These are phyloP conservation scores for Aspergillus felis DNA, from an alignment of 2,329 filamentous ascomycete species.

Conservation along the genomic window DNA sequence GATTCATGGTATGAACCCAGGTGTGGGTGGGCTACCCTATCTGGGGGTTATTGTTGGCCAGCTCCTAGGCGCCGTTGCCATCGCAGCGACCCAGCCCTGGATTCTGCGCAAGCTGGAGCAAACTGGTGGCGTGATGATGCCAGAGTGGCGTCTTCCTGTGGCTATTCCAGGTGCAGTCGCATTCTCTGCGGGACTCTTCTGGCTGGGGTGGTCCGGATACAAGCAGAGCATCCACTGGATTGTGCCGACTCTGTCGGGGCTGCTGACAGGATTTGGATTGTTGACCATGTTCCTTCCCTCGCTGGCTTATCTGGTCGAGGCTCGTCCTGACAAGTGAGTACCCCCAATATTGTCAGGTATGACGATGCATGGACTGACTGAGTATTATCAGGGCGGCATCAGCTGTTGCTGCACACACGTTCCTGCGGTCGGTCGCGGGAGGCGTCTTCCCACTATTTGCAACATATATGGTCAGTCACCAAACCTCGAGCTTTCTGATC, in stretches of 20 bases:
- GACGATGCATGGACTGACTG: background rate
- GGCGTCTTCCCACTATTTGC: constrained; percentile 34
- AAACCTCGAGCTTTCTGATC: background rate
- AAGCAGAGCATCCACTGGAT: constrained; percentile 36
- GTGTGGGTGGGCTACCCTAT: constrained; percentile 44
- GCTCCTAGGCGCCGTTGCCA: constrained; percentile 37
- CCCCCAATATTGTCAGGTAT: background rate
- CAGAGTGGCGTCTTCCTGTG: constrained; percentile 44
- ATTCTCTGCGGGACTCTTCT: constrained; percentile 44
- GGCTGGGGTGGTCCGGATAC: constrained; percentile 41
- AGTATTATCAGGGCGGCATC: constrained; percentile 40
- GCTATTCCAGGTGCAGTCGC: constrained; percentile 45
- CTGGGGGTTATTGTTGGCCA: constrained; percentile 43
- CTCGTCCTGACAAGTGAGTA: constrained; percentile 14
- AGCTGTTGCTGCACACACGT: constrained; percentile 49
- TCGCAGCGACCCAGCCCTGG: constrained; percentile 38
- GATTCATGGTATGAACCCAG: constrained; percentile 35
- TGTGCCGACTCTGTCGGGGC: constrained; percentile 37
- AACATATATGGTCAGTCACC: constrained; percentile 11
- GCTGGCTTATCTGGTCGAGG: constrained; percentile 44
- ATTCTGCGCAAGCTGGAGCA: constrained; percentile 34
- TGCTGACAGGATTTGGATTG: constrained; percentile 47
- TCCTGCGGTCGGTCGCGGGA: constrained; percentile 42
- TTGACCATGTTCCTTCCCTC: constrained; percentile 47
- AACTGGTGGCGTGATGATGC: constrained; percentile 32